Base-by-base conservation (phyloP, 805 yeast genomes). In the Candida parachauliodes region DNA sequence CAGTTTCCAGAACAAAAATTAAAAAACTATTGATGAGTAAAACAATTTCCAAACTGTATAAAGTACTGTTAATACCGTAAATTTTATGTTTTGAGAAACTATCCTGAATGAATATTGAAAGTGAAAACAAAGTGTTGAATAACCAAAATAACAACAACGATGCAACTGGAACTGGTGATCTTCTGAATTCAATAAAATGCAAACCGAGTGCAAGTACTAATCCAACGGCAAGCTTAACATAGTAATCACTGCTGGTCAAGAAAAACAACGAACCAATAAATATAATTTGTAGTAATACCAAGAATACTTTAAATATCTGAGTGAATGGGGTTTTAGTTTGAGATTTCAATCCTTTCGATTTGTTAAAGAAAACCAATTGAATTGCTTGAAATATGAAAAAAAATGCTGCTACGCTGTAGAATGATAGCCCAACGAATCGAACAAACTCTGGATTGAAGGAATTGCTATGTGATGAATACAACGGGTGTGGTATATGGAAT, bases 111-210 rank as follows among this genome's bases (percentile, higher is more conserved):
- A 47, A 24, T 9, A 50, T 22, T 11, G 45, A 47, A n/a, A 44
- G n/a, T 21, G 32, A 30, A 11, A 45, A 17, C 7, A 46, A 4
- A 7, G 42, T 29, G 14, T 27, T 36, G 10, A 30, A 8, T 3
- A 40, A 16, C 78, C 78, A 74, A 45, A 55, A 73, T 14, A 67
- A 43, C 8, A 71, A 48, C 17, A 69, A 44, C 0, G 71, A 55
- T 2, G 67, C 71, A 20, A 55, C 50, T 10, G 70, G 70, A 2
- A 62, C 51, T 0, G 64, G 48, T 1, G 61, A 55, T 32, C 65
- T 58, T 31, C 68, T 59, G 7, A 65, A 59, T 44, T 77, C 82
- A 12, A 72, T 40, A 7, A 58, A 38, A 28, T 72, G 74, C 9
- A 76, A 48, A 0, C 79, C 78, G 1, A 66, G 31, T 2, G 70